Evolutionary conservation across 2,329 filamentous ascomycete species (phyloP).

Genomic region (Epichloe amarillans): DNA sequence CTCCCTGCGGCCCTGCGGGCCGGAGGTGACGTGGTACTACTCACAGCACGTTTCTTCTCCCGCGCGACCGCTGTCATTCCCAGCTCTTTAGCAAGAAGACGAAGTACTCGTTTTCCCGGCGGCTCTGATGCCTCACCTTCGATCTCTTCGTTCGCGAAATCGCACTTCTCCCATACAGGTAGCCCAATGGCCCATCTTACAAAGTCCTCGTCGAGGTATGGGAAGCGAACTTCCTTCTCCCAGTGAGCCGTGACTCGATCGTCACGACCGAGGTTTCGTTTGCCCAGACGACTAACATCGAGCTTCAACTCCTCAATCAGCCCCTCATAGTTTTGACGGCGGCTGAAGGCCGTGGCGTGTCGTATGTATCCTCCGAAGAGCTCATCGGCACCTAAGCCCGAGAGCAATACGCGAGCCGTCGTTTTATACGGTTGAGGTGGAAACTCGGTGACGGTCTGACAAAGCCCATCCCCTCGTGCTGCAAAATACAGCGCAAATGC

Average conservation of each 20-base stretch:
- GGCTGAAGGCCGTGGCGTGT: slow-evolving; percentile 63
- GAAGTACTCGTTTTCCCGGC: slow-evolving; percentile 66
- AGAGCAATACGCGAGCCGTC: slow-evolving; percentile 70
- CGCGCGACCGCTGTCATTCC: slow-evolving; percentile 57
- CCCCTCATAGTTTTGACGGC: slow-evolving; percentile 48
- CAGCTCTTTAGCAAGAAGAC: slow-evolving; percentile 61
- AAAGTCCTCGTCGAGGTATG: slow-evolving; percentile 77
- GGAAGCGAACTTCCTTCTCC: slow-evolving; percentile 79
- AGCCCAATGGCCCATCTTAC: slow-evolving; percentile 65
- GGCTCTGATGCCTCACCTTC: slow-evolving; percentile 36
- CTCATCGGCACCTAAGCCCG: slow-evolving; percentile 89
- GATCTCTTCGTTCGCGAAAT: slow-evolving; percentile 48
- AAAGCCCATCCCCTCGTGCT: slow-evolving; percentile 53
- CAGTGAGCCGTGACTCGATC: slow-evolving; percentile 85
- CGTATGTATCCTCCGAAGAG: slow-evolving; percentile 88
- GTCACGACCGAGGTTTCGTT: slow-evolving; percentile 89
- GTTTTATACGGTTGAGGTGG: slow-evolving; percentile 42
- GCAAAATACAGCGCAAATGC: slow-evolving; percentile 91
- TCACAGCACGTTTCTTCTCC: slow-evolving; percentile 59
- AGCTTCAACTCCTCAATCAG: slow-evolving; percentile 73
- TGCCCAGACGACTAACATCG: slow-evolving; percentile 74
- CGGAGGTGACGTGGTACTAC: not conserved
- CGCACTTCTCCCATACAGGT: slow-evolving; percentile 77
- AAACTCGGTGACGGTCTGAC: slow-evolving; percentile 18
- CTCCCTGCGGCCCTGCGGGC: not conserved